Evolutionary conservation across 192 early-diverging fungal genomes (phyloP).

Genomic region (Coemansia sp.): DNA sequence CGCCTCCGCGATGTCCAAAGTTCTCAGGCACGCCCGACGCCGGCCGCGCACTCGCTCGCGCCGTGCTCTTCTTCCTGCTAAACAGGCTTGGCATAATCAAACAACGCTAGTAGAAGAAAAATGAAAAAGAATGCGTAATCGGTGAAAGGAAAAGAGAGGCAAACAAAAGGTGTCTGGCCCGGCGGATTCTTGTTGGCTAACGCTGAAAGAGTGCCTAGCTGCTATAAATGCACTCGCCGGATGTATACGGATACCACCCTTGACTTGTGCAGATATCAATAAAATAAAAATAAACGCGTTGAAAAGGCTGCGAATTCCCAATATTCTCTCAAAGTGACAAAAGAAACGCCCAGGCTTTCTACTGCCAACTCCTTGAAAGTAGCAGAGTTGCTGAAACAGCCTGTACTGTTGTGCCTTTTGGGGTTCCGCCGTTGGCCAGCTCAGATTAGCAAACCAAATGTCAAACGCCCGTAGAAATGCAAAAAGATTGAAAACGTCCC

Average conservation of each 20-base stretch:
- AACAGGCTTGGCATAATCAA: constrained; percentile 50
- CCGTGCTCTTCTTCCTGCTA: constrained; percentile 44
- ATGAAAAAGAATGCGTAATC: constrained; percentile 2
- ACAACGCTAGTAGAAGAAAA: neutral
- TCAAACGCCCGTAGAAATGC: neutral
- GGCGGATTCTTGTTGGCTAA: neutral
- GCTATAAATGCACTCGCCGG: neutral
- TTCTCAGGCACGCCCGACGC: constrained; percentile 43
- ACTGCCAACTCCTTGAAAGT: neutral
- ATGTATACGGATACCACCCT: neutral
- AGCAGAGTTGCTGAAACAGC: no score
- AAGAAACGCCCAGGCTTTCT: neutral
- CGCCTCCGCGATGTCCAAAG: constrained; percentile 40
- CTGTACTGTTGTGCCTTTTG: neutral
- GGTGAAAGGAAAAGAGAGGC: neutral
- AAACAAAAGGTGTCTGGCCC: neutral
- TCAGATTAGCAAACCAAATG: neutral
- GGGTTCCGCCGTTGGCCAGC: neutral
- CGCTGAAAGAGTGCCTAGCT: neutral
- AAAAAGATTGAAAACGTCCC: neutral
- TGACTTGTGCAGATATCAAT: neutral
- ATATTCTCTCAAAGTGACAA: neutral
- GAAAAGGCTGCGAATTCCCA: neutral
- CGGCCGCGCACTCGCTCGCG: constrained; percentile 34
- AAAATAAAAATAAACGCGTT: neutral